Conservation (phyloP, 164 flowering plant species). For the Macadamia tetraphylla region DNA sequence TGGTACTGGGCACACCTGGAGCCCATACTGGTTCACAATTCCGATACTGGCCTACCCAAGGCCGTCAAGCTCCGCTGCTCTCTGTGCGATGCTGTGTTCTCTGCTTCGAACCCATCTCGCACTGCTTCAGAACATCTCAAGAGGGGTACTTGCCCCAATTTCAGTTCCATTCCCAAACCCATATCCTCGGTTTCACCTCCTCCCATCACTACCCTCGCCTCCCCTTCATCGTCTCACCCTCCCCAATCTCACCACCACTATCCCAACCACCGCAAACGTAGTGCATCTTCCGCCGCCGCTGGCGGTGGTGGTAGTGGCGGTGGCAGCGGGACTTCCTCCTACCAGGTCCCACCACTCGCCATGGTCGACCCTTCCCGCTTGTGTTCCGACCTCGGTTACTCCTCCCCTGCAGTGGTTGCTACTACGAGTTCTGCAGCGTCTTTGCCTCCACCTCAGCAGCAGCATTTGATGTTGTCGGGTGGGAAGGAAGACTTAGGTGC, state of each 20-base stretch:
- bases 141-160: constrained; percentile 89
- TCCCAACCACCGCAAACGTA: constrained; percentile 29
- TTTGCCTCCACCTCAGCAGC: constrained; percentile 10
- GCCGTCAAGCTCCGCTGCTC: constrained; percentile 87
- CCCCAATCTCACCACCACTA: constrained; percentile 10
- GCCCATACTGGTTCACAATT: constrained; percentile 62
- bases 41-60: constrained; percentile 68
- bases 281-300: constrained; percentile 9
- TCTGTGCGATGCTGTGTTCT: constrained; percentile 77
- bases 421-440: constrained; percentile 6
- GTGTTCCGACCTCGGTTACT: constrained; percentile 28
- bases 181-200: constrained; percentile 46
- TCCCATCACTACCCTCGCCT: constrained; percentile 16
- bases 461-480: constrained; percentile 78
- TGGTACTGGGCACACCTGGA: constrained; percentile 98
- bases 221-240: constrained; percentile 1
- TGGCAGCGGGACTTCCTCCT: constrained; percentile 8
- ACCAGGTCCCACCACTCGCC: constrained; percentile 45
- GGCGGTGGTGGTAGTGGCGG: constrained; percentile 16
- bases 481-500: constrained; percentile 96
- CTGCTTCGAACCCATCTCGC: constrained; percentile 94
- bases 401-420: constrained; percentile 18
- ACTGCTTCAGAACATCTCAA: constrained; percentile 97
- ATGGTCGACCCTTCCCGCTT: constrained; percentile 58
- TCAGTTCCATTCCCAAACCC: constrained; percentile 54